Percentiles rank a stretch among this genome's conserved stretches.
Evolutionary conservation across 192 early-diverging fungal genomes (phyloP).

Genomic region (Blastocladiella britannica): DNA sequence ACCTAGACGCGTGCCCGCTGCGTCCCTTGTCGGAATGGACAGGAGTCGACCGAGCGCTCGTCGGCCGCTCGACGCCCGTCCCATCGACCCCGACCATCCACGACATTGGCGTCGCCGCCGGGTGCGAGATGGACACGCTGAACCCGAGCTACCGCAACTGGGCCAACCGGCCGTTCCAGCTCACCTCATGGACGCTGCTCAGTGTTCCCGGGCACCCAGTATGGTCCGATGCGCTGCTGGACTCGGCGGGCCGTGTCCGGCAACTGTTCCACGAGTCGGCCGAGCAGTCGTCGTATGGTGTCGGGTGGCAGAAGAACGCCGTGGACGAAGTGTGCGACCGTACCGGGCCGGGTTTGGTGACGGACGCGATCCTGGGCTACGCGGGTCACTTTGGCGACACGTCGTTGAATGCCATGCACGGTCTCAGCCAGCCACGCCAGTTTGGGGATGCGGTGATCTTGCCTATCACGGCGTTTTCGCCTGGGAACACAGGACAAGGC

Average conservation of each 20-base stretch:
- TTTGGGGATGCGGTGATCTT: not conserved
- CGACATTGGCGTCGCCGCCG: not conserved
- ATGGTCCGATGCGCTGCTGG: too few relatives aligned
- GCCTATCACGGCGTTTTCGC: not conserved
- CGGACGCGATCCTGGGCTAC: not conserved
- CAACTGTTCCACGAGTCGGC: conserved; percentile 1
- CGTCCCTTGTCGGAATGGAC: conserved; percentile 1
- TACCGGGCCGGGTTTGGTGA: not conserved
- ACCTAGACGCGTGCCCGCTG: conserved; percentile 10
- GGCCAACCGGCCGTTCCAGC: not conserved
- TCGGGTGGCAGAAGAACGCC: not conserved
- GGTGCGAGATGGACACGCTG: not conserved
- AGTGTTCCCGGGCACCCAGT: conserved; percentile 7
- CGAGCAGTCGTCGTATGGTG: not conserved
- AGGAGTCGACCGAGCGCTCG: too few relatives aligned
- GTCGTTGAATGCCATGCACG: not conserved
- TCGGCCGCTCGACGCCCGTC: not conserved
- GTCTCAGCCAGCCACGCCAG: not conserved
- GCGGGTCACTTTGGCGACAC: not conserved
- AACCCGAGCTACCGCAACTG: too few relatives aligned
- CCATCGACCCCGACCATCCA: not conserved
- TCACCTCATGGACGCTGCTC: conserved; percentile 13
- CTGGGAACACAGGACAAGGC: too few relatives aligned
- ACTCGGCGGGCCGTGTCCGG: conserved; percentile 2
- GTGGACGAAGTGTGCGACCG: not conserved